phyloP scores from a whole-genome alignment of 1,284 basidiomycete genomes.

The Neolentinus lepideus region DNA sequence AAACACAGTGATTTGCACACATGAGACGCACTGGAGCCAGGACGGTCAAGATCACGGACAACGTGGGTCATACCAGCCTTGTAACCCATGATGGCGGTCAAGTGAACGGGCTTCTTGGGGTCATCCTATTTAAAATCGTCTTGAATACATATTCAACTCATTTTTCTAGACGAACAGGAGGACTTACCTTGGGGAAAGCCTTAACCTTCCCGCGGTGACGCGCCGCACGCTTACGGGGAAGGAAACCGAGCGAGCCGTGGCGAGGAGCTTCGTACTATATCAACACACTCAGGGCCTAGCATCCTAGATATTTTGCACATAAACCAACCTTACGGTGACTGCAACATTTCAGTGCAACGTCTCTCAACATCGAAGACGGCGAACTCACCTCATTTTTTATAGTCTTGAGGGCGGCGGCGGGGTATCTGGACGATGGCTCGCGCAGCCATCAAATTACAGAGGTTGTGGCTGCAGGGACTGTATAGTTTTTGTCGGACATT shows the following conservation, averaged over 20 bases:
- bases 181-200: slow-evolving; percentile 87
- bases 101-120: slow-evolving; percentile 98
- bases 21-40: slow-evolving; percentile 82
- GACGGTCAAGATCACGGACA: slow-evolving; percentile 98
- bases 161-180: slow-evolving; percentile 1
- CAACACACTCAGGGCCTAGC: slow-evolving; percentile 5
- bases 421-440: slow-evolving; percentile 3
- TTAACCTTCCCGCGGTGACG: slow-evolving; percentile 98
- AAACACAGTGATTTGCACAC: slow-evolving; percentile 4
- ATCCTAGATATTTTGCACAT: slow-evolving; percentile 5
- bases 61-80: slow-evolving; percentile 99
- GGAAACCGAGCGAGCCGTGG: slow-evolving; percentile 89
- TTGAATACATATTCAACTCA: background rate
- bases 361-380: background rate
- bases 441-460: slow-evolving; percentile 1
- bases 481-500: no score
- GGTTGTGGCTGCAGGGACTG: slow-evolving; percentile 27
- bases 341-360: background rate
- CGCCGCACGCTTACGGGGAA: slow-evolving; percentile 92
- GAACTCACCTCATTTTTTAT: slow-evolving; percentile 32
- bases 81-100: slow-evolving; percentile 99
- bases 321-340: slow-evolving; percentile 36
- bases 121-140: slow-evolving; percentile 69
- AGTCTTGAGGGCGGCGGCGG: slow-evolving; percentile 24
- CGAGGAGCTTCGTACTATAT: slow-evolving; percentile 92